These are phyloP conservation scores for Wallacemonas rigidus DNA, from an alignment of 208 protist genomes.

Conservation along the genomic window DNA sequence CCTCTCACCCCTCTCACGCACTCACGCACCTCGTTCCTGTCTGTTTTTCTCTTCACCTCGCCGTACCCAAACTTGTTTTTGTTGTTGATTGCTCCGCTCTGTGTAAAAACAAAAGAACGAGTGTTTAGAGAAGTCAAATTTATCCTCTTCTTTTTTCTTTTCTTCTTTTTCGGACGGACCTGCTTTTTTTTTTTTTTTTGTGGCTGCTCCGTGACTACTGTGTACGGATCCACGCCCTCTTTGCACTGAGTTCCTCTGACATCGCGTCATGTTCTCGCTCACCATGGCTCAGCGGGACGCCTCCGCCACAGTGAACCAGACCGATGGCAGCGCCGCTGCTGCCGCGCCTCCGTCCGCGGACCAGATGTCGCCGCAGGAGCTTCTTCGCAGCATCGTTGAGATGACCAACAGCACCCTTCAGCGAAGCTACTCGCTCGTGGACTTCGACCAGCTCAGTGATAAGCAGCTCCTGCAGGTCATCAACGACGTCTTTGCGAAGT, in stretches of 20 bases:
- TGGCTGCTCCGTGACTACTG: neutral
- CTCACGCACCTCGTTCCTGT: too few species aligned
- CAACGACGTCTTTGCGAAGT: slow-evolving; percentile 80
- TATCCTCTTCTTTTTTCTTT: neutral
- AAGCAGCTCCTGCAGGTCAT: slow-evolving; percentile 81
- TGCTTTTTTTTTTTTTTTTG: slow-evolving; percentile 12
- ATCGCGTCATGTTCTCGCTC: slow-evolving; percentile 6
- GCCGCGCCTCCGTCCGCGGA: slow-evolving; percentile 23
- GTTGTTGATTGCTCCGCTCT: too few species aligned
- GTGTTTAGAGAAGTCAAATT: neutral
- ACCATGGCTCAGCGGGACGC: slow-evolving; percentile 18
- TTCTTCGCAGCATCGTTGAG: slow-evolving; percentile 84
- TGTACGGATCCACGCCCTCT: neutral
- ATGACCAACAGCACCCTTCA: slow-evolving; percentile 72
- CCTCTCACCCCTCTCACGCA: too few species aligned
- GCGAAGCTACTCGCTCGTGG: slow-evolving; percentile 82
- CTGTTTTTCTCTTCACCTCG: neutral
- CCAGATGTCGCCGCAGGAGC: slow-evolving; percentile 61
- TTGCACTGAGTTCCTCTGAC: neutral
- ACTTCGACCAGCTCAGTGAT: slow-evolving; percentile 78
- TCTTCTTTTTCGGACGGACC: neutral
- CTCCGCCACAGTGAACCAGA: neutral
- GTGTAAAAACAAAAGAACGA: too few species aligned
- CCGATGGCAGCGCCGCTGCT: slow-evolving; percentile 12
- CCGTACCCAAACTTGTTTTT: neutral